phyloP scores from a whole-genome alignment of 2,329 filamentous ascomycete species.

The Neoarthrinium moseri region DNA sequence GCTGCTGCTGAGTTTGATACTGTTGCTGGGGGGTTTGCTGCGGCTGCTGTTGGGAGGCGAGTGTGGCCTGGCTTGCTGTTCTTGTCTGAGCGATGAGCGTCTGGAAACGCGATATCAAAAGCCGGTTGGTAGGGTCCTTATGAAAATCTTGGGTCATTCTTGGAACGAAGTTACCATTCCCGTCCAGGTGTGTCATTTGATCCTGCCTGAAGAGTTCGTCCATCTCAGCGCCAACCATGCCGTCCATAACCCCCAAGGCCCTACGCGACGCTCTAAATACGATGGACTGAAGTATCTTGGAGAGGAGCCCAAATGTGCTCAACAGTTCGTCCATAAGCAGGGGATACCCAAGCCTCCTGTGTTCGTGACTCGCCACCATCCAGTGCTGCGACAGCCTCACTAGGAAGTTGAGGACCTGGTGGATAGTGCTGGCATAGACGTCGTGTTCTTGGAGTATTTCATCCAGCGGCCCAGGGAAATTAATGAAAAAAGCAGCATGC shows the following conservation, averaged over 20 bases:
- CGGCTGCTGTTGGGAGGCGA: background rate
- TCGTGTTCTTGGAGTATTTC: slow-evolving; percentile 10
- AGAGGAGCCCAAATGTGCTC: slow-evolving; percentile 44
- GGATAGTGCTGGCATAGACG: slow-evolving; percentile 18
- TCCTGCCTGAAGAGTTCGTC: slow-evolving; percentile 35
- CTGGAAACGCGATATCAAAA: slow-evolving; percentile 17
- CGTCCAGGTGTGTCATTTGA: slow-evolving; percentile 27
- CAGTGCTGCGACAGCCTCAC: slow-evolving; percentile 39
- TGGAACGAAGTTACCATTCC: slow-evolving; percentile 14
- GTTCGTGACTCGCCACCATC: slow-evolving; percentile 32
- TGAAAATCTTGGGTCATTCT: slow-evolving; percentile 4
- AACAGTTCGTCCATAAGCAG: slow-evolving; percentile 57
- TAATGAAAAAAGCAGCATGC: slow-evolving; percentile 32
- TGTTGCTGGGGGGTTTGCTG: background rate
- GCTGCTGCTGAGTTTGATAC: background rate
- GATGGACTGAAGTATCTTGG: slow-evolving; percentile 50
- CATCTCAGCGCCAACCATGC: slow-evolving; percentile 29
- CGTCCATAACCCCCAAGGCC: slow-evolving; percentile 40
- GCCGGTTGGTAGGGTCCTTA: slow-evolving; percentile 17
- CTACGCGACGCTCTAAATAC: slow-evolving; percentile 52
- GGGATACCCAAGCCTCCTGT: slow-evolving; percentile 42
- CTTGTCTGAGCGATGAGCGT: background rate
- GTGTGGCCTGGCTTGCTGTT: background rate
- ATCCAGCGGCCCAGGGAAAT: slow-evolving; percentile 31
- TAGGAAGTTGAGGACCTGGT: slow-evolving; percentile 43